A percentile compares a stretch with the other conserved stretches of the same genome.
phyloP scores from a whole-genome alignment of 192 early-diverging fungal species.

The Coemansia umbellata region DNA sequence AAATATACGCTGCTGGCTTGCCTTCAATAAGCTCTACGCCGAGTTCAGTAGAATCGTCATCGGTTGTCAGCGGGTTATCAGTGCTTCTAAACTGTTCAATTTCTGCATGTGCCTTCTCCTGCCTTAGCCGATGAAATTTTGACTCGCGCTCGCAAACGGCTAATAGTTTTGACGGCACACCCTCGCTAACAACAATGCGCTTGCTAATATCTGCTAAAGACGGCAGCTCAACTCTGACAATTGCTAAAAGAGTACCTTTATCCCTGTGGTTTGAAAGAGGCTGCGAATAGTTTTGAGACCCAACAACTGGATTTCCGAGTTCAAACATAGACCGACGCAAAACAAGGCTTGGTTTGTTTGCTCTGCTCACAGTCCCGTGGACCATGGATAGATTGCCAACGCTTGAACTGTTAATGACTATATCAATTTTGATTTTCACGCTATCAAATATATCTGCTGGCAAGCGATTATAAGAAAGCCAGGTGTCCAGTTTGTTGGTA shows the following conservation, averaged over 20 bases:
- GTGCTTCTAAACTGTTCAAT: conserved; percentile 6
- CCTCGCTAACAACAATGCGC: conserved; percentile 14
- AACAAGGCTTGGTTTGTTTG: conserved; percentile 40
- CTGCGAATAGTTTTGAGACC: conserved; percentile 53
- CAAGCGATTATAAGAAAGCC: conserved; percentile 28
- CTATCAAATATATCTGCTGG: conserved; percentile 29
- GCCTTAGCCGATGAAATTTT: conserved; percentile 48
- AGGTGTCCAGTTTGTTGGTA: conserved; percentile 3
- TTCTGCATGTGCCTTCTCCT: conserved; percentile 41
- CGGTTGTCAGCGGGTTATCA: background rate
- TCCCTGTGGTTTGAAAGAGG: conserved; percentile 54
- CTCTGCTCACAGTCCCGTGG: conserved; percentile 6
- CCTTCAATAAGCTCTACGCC: conserved; percentile 51
- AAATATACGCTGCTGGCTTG: conserved; percentile 22
- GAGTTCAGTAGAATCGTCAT: conserved; percentile 10
- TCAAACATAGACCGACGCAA: conserved; percentile 53
- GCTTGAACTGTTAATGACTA: conserved; percentile 12
- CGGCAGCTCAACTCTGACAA: conserved; percentile 45
- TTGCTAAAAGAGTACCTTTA: conserved; percentile 56
- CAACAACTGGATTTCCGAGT: conserved; percentile 53
- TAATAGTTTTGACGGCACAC: conserved; percentile 56
- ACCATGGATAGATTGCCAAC: conserved; percentile 28
- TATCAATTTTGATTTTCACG: conserved; percentile 1
- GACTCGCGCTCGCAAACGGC: conserved; percentile 56
- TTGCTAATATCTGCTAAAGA: conserved; percentile 19